Evolutionary conservation across 73 alveolate species (phyloP), one percentile per base, ranked within the genome.

Genomic region (Halteria grandinella): DNA sequence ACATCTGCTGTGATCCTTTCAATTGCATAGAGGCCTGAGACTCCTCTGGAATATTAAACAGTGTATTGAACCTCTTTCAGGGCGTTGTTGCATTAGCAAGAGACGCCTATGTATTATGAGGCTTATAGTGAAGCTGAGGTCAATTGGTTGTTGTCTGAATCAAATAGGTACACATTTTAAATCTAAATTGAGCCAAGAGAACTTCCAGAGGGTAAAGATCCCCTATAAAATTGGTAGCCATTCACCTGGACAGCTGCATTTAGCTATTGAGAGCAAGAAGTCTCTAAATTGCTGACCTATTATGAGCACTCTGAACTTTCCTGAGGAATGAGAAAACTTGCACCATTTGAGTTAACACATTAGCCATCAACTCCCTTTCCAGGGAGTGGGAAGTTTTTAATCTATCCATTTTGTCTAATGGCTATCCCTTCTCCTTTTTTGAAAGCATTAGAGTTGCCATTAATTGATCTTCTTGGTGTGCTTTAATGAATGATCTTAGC

Each of bases 311-410:
- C 7, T 40, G 15, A 7, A 7, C 43, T 52, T 2, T 48, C 8
- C 18, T 20, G 18, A 8, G 14, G 5, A 6, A 43, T 41, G 49
- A 39, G 41, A 45, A 62, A 62, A 27, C 78, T 62, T 11, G 78
- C 62, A 3, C 57, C 32, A 29, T 62, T 62, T 20, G 15, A 62
- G 24, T 62, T 62, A 62, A 40, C 60, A 27, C 78, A 62, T 17
- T 41, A 17, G 40, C 78, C 78, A 18, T 40, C 36, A 62, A 12
- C 25, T 40, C 43, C 78, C 20, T 28, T 62, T 62, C 43, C 36
- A 39, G 78, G 78, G 17, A 62, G 62, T 17, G n/a, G 5, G 50
- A 62, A 62, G 23, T 31, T 62, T 60, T 39, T 36, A 3, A 41
- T 31, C 25, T 39, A 20, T 6, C 23, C 23, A 20, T 62, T n/a